Evolutionary conservation across 768 basidiomycete genomes (phyloP), one percentile per base, ranked within the genome.

Genomic region (Lactarius psammicola): DNA sequence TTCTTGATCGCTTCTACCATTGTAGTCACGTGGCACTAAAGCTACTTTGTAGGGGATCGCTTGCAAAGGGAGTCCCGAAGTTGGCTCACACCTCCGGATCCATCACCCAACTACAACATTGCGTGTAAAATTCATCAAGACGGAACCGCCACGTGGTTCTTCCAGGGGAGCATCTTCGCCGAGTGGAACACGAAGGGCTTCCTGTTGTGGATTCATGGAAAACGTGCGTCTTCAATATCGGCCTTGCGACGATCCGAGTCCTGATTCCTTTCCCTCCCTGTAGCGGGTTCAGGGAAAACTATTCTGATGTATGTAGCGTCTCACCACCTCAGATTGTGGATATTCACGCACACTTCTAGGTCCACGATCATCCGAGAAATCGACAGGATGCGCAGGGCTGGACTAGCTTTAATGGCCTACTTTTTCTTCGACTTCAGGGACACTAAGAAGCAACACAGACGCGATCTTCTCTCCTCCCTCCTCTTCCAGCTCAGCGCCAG

Each of bases 51-150:
- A 63, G 62, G 46, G 18, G 28, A 51, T 30, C 30, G 30, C 31
- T 26, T 63, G 6, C 55, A 23, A 3, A 54, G 31, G 9, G 55
- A 56, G 20, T 31, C 44, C n/a, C 55, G 55, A 34, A 63, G 20
- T 40, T 63, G 62, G 62, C 62, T 63, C 26, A 34, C 30, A 11
- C 62, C 62, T 18, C 62, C 62, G 17, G 62, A 63, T 46, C 55
- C 62, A 1, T 17, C 11, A 23, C 42, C 20, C n/a, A 63, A 63
- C 18, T 54, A 55, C 40, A 62, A 33, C 20, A 44, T 44, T 30
- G 61, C 61, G 3, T 38, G 54, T 23, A 1, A 23, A 11, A 40
- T 34, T 11, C 61, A 56, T 11, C 54, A 62, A 53, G 10, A 34
- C 9, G 55, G 61, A 20, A 62, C 61, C 7, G 40, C 61, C 1